These are phyloP conservation scores for Rhodamnia rubescens DNA, from an alignment of 345 rosid species.

Conservation along the genomic window DNA sequence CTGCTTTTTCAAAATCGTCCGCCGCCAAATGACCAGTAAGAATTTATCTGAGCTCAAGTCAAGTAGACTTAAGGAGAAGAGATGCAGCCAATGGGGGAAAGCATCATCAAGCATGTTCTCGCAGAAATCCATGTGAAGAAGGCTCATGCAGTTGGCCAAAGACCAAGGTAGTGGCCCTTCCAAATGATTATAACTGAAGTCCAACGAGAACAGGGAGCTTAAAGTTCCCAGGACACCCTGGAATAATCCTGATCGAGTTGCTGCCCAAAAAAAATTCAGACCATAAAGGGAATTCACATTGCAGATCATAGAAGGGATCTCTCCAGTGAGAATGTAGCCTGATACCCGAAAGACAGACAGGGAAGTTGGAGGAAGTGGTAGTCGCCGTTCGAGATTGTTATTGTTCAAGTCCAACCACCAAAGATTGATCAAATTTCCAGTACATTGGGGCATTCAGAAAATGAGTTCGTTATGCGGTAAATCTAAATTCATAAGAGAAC, in stretches of 20 bases:
- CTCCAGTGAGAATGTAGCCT: not conserved
- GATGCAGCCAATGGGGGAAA: not conserved
- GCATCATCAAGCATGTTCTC: not conserved
- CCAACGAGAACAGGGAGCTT: not conserved
- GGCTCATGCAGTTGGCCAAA: not conserved
- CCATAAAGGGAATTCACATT: not conserved
- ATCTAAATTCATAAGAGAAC: not conserved
- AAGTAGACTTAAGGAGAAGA: not conserved
- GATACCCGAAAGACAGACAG: not conserved
- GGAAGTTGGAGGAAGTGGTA: not conserved
- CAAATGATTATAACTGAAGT: not conserved
- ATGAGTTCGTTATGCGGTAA: not conserved
- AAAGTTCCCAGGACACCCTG: not conserved
- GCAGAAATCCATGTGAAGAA: not conserved
- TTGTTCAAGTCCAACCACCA: not conserved
- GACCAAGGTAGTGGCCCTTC: slow-evolving; percentile 5
- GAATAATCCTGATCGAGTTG: not conserved
- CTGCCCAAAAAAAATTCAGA: not conserved
- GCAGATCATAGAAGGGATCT: not conserved
- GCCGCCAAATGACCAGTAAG: not conserved
- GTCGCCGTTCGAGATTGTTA: not conserved
- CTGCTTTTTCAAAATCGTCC: not conserved
- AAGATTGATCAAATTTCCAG: not conserved
- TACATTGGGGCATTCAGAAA: not conserved
- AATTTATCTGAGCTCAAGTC: slow-evolving; percentile 5